Evolutionary conservation across 805 yeast genomes (phyloP).

Genomic region (Ogataea minuta): DNA sequence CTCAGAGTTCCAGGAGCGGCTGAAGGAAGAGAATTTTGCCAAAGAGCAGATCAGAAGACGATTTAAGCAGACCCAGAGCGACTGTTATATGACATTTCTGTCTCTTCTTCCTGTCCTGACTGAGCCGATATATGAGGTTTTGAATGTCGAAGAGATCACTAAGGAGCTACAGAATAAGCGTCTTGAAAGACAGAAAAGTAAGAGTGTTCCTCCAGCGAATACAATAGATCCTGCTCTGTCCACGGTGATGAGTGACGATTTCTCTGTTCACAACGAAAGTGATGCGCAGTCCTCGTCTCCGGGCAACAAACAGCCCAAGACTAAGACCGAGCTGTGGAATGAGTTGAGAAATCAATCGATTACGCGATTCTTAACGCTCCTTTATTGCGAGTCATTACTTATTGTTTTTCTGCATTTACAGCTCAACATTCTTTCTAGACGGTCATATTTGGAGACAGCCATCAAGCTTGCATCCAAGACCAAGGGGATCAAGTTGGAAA

Average conservation of each 20-base stretch:
- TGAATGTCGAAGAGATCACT: conserved; percentile 74
- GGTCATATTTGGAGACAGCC: conserved; percentile 79
- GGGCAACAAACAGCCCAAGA: conserved; percentile 30
- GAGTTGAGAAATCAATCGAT: conserved; percentile 73
- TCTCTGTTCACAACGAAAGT: conserved; percentile 32
- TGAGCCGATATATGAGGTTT: conserved; percentile 55
- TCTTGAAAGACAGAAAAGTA: conserved; percentile 27
- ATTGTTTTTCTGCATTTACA: conserved; percentile 82
- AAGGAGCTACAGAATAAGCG: conserved; percentile 65
- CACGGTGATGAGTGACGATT: conserved; percentile 39
- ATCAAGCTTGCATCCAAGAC: conserved; percentile 59
- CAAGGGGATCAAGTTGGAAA: conserved; percentile 34
- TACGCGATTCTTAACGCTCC: conserved; percentile 66
- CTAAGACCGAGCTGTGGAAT: conserved; percentile 77
- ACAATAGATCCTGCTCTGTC: conserved; percentile 23
- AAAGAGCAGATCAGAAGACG: conserved; percentile 73
- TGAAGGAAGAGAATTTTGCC: conserved; percentile 57
- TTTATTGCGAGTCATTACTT: conserved; percentile 66
- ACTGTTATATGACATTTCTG: conserved; percentile 78
- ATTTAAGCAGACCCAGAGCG: conserved; percentile 89
- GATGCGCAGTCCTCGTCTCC: conserved; percentile 5
- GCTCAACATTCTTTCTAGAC: conserved; percentile 82
- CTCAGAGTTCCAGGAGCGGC: conserved; percentile 46
- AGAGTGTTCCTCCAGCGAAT: conserved; percentile 8
- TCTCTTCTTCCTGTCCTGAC: conserved; percentile 78